Percentiles rank a stretch among this genome's conserved stretches.
phyloP scores from a whole-genome alignment of 106 monocot genomes.

The Dioscorea zingiberensis region DNA sequence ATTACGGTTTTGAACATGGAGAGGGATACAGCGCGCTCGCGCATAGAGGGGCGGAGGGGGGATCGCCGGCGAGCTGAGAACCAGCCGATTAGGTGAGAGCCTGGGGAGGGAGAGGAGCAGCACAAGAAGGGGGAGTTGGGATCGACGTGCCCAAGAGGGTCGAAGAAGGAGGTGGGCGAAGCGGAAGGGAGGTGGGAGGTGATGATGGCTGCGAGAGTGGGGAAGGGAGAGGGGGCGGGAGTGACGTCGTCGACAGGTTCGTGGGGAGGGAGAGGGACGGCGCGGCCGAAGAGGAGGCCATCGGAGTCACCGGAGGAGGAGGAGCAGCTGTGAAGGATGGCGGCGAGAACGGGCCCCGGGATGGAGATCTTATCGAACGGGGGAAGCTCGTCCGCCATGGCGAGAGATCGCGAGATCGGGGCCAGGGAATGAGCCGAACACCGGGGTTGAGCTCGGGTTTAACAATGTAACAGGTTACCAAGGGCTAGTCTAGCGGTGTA shows the following conservation, averaged over 20 bases:
- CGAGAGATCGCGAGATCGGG: neutral
- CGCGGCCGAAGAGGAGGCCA: conserved; percentile 73
- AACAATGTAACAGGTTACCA: too few species aligned
- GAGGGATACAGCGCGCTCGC: conserved; percentile 44
- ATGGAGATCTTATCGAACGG: conserved; percentile 48
- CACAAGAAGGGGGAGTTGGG: conserved; percentile 2
- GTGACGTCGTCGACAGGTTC: conserved; percentile 37
- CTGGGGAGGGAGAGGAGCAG: conserved; percentile 4
- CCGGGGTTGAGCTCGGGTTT: too few species aligned
- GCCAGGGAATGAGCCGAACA: neutral
- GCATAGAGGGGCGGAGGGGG: conserved; percentile 58
- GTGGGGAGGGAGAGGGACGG: conserved; percentile 38
- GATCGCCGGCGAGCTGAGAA: conserved; percentile 49
- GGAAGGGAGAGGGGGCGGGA: conserved; percentile 7
- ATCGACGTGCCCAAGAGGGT: conserved; percentile 20
- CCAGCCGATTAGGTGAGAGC: conserved; percentile 31
- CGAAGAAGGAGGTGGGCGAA: conserved; percentile 26
- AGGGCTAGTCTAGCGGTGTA: too few species aligned
- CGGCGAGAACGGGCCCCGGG: conserved; percentile 59
- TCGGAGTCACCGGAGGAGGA: conserved; percentile 47
- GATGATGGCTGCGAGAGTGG: conserved; percentile 7
- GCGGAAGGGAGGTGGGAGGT: conserved; percentile 22
- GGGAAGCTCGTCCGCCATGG: conserved; percentile 4
- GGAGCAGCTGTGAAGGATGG: conserved; percentile 54
- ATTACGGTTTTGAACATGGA: conserved; percentile 33